Conservation (phyloP, 352 stramenopile species). For the Pythium folliculosum region DNA sequence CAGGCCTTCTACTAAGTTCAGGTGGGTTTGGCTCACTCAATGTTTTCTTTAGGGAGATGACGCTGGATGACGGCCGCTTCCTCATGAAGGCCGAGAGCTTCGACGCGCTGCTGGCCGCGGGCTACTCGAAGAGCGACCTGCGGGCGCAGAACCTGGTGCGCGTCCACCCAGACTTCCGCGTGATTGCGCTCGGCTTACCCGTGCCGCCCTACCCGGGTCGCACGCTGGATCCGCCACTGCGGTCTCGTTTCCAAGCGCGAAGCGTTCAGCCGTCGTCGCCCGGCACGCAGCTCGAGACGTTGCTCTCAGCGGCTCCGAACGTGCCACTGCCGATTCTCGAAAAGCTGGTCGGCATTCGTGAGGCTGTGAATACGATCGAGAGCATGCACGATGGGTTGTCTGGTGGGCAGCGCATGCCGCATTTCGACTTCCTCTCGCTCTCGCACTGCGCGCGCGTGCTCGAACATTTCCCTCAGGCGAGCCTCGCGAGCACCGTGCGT, state of each 20-base stretch:
- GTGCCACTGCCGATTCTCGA: constrained; percentile 60
- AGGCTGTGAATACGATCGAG: constrained; percentile 76
- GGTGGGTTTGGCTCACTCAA: not conserved
- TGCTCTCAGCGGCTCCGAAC: constrained; percentile 46
- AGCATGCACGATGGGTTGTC: constrained; percentile 43
- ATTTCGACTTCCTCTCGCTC: constrained; percentile 70
- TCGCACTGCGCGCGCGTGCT: constrained; percentile 59
- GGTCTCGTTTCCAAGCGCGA: constrained; percentile 84
- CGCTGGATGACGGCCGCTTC: constrained; percentile 93
- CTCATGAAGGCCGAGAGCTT: constrained; percentile 89
- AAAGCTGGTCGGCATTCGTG: constrained; percentile 65
- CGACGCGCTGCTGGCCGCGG: constrained; percentile 58
- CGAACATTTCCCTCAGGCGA: constrained; percentile 48
- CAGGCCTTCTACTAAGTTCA: no score
- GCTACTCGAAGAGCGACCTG: constrained; percentile 53
- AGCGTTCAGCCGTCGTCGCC: constrained; percentile 65
- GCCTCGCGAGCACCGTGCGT: constrained; percentile 36
- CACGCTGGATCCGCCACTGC: constrained; percentile 84
- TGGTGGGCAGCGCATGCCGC: constrained; percentile 55
- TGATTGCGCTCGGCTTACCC: constrained; percentile 90
- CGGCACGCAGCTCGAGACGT: constrained; percentile 59
- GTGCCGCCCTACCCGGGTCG: constrained; percentile 85
- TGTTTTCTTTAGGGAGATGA: constrained; percentile 77
- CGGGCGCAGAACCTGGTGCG: constrained; percentile 68
- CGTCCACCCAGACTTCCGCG: constrained; percentile 93